Conservation (phyloP, 2,329 filamentous ascomycete genomes). For the Microcyclospora pomicola region DNA sequence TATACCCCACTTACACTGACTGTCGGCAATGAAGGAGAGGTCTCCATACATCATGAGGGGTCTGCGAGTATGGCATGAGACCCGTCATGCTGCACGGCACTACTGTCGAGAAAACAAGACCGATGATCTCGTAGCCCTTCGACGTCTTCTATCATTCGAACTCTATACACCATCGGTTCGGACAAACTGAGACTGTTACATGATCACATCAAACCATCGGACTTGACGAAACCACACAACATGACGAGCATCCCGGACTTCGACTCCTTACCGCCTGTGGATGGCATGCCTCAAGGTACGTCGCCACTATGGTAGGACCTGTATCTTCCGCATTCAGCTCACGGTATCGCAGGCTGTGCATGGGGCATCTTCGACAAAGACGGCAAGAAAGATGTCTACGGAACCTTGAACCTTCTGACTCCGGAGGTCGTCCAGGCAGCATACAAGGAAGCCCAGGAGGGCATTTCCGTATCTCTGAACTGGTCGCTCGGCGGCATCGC, state of each 20-base stretch:
- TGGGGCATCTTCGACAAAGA: conserved; percentile 35
- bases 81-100: too few relatives aligned
- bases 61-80: too few relatives aligned
- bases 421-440: conserved; percentile 29
- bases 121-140: too few relatives aligned
- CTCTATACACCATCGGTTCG: too few relatives aligned
- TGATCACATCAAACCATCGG: too few relatives aligned
- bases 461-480: conserved; percentile 30
- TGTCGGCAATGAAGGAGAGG: too few relatives aligned
- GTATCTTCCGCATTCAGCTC: conserved; percentile 1
- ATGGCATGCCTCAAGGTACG: conserved; percentile 27
- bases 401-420: conserved; percentile 34
- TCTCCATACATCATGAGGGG: too few relatives aligned
- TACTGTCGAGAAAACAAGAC: too few relatives aligned
- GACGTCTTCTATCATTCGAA: too few relatives aligned
- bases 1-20: too few relatives aligned
- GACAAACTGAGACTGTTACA: too few relatives aligned
- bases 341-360: conserved; percentile 12
- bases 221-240: background rate
- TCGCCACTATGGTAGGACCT: background rate
- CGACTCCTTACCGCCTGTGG: conserved; percentile 27
- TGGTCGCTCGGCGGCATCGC: conserved; percentile 24
- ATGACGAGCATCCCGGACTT: conserved; percentile 26
- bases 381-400: conserved; percentile 30
- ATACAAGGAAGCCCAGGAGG: conserved; percentile 28